Conservation (phyloP, 306 rosid species). For the Astragalus glycyphyllos region DNA sequence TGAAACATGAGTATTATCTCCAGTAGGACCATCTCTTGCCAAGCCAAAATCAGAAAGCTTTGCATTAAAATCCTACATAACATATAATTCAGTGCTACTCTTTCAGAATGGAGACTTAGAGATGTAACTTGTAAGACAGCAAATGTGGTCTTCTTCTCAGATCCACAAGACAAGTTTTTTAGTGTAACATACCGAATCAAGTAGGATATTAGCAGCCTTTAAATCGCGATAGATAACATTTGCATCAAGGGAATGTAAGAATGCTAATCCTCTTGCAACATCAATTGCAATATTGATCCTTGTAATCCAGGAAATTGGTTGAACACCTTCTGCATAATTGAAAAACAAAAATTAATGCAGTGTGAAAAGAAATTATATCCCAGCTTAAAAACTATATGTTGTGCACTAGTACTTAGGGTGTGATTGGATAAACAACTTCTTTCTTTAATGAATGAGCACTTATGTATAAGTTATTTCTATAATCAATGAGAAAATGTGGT, state of each 20-base stretch:
- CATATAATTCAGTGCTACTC: conserved; percentile 23
- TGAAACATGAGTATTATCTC: conserved; percentile 96
- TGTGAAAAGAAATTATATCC: conserved; percentile 1
- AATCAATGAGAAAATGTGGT: no score
- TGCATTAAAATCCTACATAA: conserved; percentile 75
- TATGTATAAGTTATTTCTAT: not conserved
- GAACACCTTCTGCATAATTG: conserved; percentile 74
- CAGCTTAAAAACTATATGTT: conserved; percentile 18
- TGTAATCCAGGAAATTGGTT: conserved; percentile 76
- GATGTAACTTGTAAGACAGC: conserved; percentile 5
- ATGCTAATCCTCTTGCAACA: conserved; percentile 81
- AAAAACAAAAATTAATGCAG: no score
- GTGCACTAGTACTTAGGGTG: not conserved
- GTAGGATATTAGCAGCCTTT: conserved; percentile 91
- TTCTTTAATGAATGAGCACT: no score
- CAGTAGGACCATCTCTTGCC: conserved; percentile 98
- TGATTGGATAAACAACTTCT: no score
- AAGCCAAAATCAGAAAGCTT: conserved; percentile 93
- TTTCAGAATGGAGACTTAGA: conserved; percentile 36
- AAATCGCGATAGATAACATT: conserved; percentile 92
- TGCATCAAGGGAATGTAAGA: conserved; percentile 72
- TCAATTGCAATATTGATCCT: conserved; percentile 73
- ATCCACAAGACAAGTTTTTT: conserved; percentile 30
- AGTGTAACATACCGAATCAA: conserved; percentile 70
- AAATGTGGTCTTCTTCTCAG: not conserved